A percentile compares a stretch with the other conserved stretches of the same genome.
Conservation (phyloP, 495 filamentous ascomycete genomes). For the Penicillium flavigenum region DNA sequence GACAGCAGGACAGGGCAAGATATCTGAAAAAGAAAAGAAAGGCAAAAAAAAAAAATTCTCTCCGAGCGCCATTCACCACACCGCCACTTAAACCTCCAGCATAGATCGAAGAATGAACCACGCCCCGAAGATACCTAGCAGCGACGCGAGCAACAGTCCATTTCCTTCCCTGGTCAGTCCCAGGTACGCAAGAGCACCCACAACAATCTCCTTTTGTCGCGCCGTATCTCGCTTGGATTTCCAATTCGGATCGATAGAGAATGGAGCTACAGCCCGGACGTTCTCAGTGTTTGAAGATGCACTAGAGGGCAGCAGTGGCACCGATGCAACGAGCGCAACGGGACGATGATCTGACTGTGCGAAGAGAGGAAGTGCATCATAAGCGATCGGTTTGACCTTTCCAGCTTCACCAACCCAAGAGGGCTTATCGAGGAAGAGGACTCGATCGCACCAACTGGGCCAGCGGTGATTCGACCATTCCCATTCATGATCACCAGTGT, state of each 20-base stretch:
- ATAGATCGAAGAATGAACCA: slow-evolving; percentile 48
- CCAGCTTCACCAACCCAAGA: slow-evolving; percentile 40
- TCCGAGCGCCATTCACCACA: neutral
- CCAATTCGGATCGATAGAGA: slow-evolving; percentile 56
- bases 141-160: slow-evolving; percentile 44
- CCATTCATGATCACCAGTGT: slow-evolving; percentile 55
- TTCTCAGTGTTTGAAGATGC: slow-evolving; percentile 18
- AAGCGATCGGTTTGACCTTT: slow-evolving; percentile 53
- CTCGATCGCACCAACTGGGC: slow-evolving; percentile 93
- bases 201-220: slow-evolving; percentile 55
- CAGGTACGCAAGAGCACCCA: slow-evolving; percentile 57
- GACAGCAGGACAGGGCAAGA: neutral
- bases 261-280: slow-evolving; percentile 44
- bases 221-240: slow-evolving; percentile 47
- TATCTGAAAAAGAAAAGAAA: slow-evolving; percentile 6
- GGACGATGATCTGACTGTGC: slow-evolving; percentile 81
- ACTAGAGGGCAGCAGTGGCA: slow-evolving; percentile 50
- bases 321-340: slow-evolving; percentile 63
- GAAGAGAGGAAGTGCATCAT: slow-evolving; percentile 72
- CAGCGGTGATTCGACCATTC: slow-evolving; percentile 75
- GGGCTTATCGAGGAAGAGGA: slow-evolving; percentile 72
- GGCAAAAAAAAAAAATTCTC: too few species aligned
- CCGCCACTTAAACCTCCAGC: slow-evolving; percentile 15
- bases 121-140: slow-evolving; percentile 44
- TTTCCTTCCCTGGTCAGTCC: slow-evolving; percentile 62